Conservation (phyloP, 257 asterid species). For the Solanum megistacrolobum region DNA sequence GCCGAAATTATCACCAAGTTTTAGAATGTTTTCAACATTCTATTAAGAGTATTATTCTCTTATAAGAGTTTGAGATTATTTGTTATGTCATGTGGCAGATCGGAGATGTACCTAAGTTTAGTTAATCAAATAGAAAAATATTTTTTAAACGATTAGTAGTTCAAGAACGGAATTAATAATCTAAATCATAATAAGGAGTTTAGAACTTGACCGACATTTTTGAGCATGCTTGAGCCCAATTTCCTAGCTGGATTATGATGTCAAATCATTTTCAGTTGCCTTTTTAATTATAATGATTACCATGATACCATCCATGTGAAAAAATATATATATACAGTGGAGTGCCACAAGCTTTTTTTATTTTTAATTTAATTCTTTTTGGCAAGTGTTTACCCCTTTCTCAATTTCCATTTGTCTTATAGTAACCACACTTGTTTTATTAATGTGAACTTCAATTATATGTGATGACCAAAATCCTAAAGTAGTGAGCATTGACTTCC, state of each 20-base stretch:
- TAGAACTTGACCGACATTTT: not conserved
- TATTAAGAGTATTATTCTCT: no score
- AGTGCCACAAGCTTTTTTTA: not conserved
- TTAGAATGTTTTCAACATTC: no score
- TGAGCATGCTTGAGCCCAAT: not conserved
- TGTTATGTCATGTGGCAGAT: no score
- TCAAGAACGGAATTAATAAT: no score
- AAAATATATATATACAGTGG: not conserved
- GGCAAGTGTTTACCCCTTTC: not conserved
- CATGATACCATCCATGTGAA: not conserved
- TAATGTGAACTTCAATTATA: not conserved
- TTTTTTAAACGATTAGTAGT: no score
- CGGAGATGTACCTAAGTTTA: rapidly evolving
- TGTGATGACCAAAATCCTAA: not conserved
- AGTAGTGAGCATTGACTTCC: not conserved
- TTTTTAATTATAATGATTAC: not conserved
- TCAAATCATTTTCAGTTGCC: not conserved
- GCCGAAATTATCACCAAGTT: rapidly evolving
- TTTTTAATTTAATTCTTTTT: not conserved
- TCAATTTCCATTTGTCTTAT: not conserved
- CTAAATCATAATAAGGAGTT: not conserved
- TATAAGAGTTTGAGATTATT: rapidly evolving
- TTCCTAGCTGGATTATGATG: not conserved
- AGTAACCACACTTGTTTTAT: not conserved
- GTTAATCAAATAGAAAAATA: no score